A percentile compares a stretch with the other conserved stretches of the same genome.
phyloP scores from a whole-genome alignment of 805 yeast species.

The Schwanniomyces sp. region DNA sequence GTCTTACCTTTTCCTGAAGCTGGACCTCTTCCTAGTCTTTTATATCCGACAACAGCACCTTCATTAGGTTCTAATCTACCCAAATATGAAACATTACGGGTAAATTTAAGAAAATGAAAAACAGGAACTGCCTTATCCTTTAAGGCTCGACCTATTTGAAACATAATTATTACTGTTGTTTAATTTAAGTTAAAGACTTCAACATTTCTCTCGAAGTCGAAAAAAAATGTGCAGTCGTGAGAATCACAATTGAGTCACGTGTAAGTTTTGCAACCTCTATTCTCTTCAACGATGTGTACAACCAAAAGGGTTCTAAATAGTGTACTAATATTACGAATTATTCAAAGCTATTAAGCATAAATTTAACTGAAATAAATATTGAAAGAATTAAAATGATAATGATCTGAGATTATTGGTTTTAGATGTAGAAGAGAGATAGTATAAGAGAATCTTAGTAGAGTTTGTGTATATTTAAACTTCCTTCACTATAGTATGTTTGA shows the following conservation, averaged over 20 bases:
- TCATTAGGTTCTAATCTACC: constrained; percentile 58
- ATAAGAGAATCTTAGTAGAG: too few species aligned
- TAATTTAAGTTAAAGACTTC: not conserved
- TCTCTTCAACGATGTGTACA: not conserved
- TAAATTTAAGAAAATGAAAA: constrained; percentile 1
- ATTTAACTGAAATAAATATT: too few species aligned
- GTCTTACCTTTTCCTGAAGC: constrained; percentile 93
- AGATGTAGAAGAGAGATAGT: too few species aligned
- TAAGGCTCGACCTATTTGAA: constrained; percentile 6
- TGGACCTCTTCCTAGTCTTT: constrained; percentile 94
- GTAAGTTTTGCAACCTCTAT: not conserved
- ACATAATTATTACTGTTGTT: constrained; percentile 5
- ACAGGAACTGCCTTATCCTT: constrained; percentile 2
- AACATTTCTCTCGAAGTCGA: not conserved
- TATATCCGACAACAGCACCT: constrained; percentile 59
- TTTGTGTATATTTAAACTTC: too few species aligned
- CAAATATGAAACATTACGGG: constrained; percentile 46
- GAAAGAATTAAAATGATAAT: too few species aligned
- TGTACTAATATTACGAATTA: too few species aligned
- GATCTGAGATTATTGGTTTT: too few species aligned
- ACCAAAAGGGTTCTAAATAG: too few species aligned
- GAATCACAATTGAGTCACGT: not conserved
- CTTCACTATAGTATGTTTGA: too few species aligned
- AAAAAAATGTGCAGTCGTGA: not conserved
- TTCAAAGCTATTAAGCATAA: too few species aligned